phyloP scores from a whole-genome alignment of 2,329 filamentous ascomycete genomes.

The Dactylellina leptospora region DNA sequence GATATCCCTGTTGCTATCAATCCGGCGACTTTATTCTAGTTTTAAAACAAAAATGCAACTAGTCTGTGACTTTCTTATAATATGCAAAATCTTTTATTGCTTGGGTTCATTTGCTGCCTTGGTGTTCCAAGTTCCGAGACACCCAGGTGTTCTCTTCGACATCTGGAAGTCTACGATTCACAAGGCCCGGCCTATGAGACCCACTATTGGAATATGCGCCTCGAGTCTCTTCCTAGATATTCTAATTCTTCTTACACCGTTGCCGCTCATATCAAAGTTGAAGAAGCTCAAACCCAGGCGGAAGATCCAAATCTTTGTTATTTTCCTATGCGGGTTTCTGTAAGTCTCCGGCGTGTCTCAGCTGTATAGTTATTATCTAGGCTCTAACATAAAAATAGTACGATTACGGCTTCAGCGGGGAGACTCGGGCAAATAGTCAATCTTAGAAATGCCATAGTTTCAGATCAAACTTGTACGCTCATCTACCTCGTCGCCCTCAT shows the following conservation, averaged over 20 bases:
- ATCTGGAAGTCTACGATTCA: slow-evolving; percentile 42
- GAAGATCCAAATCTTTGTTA: slow-evolving; percentile 36
- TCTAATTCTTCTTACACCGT: slow-evolving; percentile 43
- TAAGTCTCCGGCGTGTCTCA: neutral
- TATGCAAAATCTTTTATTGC: slow-evolving; percentile 42
- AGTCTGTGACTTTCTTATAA: slow-evolving; percentile 38
- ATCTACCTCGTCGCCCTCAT: neutral
- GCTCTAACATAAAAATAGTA: slow-evolving; percentile 23
- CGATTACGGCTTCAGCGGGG: slow-evolving; percentile 42
- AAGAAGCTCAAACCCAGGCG: slow-evolving; percentile 25
- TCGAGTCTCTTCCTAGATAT: slow-evolving; percentile 35
- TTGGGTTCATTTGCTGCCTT: slow-evolving; percentile 29
- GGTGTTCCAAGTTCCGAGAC: slow-evolving; percentile 41
- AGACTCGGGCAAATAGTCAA: slow-evolving; percentile 41
- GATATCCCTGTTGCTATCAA: slow-evolving; percentile 39
- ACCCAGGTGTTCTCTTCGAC: slow-evolving; percentile 46
- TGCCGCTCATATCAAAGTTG: slow-evolving; percentile 38
- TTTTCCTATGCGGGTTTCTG: slow-evolving; percentile 47
- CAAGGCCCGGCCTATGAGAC: slow-evolving; percentile 40
- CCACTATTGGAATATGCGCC: slow-evolving; percentile 40
- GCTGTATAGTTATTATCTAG: neutral
- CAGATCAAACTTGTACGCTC: slow-evolving; percentile 49
- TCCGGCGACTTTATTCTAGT: slow-evolving; percentile 43
- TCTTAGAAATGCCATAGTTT: slow-evolving; percentile 28
- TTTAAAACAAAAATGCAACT: slow-evolving; percentile 46